Evolutionary conservation across 192 early-diverging fungal genomes (phyloP), one percentile per base, ranked within the genome.

Genomic region (Pilaira anomala): DNA sequence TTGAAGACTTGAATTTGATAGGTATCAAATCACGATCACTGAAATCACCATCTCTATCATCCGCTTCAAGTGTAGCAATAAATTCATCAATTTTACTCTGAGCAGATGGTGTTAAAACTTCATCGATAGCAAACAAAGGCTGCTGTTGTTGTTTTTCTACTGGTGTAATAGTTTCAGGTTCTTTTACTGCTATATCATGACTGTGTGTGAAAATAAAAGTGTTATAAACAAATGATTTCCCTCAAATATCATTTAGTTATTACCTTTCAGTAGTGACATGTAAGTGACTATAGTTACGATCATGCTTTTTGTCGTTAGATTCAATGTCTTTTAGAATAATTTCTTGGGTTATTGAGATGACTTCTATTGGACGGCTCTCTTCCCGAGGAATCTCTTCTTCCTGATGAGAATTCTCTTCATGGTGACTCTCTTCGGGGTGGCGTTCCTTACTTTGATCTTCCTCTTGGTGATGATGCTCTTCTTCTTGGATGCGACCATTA

Each of bases 1-100:
- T 73, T 7, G 63, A 59, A 16, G 65, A 21, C 42, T 73, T 73
- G 14, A 73, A 48, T 1, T 36, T 49, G 48, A 73, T 62, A 5
- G 71, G 71, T n/a, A 73, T 73, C 24, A 73, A 40, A 29, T 73
- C 71, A 36, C 71, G 53, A 3, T 67, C 71, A 33, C 66, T 67
- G 26, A 60, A 58, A 30, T 73, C 71, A 13, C 66, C 60, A 39
- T 62, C 66, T 29, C 11, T 39, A 13, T 42, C 49, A 2, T 26
- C 40, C n/a, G 24, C 24, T 29, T 0, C 24, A 6, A 45, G 13
- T 12, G 42, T 61, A n/a, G 29, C 59, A 14, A 48, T 33, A 48
- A 61, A 48, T 2, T 48, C 41, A 21, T 29, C 9, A 0, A 48
- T 25, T 9, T 63, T 51, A 14, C 12, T 63, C 11, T 44, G 50